These are phyloP conservation scores for Asterophora parasitica DNA, from an alignment of 768 basidiomycete genomes.

Conservation along the genomic window DNA sequence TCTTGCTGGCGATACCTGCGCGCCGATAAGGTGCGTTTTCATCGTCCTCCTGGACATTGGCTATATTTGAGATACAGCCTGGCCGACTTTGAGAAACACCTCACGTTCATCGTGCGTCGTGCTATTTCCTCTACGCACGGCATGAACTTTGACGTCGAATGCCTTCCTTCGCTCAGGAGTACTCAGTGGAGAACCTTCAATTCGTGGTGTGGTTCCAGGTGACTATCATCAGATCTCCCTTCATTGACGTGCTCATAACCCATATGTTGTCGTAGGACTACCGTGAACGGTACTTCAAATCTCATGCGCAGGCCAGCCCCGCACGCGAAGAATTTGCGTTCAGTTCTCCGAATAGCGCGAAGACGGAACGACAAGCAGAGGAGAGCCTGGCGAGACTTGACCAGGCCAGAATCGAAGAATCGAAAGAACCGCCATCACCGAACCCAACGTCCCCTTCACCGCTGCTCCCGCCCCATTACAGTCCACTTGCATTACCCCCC, in stretches of 20 bases:
- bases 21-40: constrained; percentile 29
- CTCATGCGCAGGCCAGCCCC: constrained; percentile 14
- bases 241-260: constrained; percentile 3
- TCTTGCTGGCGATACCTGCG: constrained; percentile 34
- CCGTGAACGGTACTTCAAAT: constrained; percentile 27
- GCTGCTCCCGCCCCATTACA: constrained; percentile 12
- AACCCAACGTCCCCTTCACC: constrained; percentile 7
- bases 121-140: constrained; percentile 11
- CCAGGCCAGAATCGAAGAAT: constrained; percentile 18
- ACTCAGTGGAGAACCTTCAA: constrained; percentile 29
- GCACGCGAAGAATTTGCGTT: constrained; percentile 23
- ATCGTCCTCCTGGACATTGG: neutral
- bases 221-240: too few relatives aligned
- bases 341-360: constrained; percentile 3
- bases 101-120: constrained; percentile 21
- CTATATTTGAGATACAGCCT: constrained; percentile 20
- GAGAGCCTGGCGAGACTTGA: constrained; percentile 13
- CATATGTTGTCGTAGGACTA: constrained; percentile 26
- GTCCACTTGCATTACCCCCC: constrained; percentile 15
- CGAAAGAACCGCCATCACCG: neutral
- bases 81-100: constrained; percentile 23
- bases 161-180: constrained; percentile 20
- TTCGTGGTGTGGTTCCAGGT: constrained; percentile 33
- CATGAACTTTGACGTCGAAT: constrained; percentile 19
- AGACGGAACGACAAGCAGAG: constrained; percentile 7